These are phyloP conservation scores for Dryas octopetala DNA, from an alignment of 306 rosid genomes.

Conservation along the genomic window DNA sequence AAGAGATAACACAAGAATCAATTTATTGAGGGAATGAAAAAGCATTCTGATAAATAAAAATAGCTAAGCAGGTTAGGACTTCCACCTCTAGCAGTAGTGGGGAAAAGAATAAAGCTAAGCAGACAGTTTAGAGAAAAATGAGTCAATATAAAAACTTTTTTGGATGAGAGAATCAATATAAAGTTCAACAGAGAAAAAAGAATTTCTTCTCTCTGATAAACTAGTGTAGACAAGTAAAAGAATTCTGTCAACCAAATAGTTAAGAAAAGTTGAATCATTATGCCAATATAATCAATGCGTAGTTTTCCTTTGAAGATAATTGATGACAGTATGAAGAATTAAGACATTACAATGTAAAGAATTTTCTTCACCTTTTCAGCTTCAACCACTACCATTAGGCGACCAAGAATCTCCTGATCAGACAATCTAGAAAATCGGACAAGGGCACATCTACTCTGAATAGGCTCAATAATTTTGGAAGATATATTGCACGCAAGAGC, in stretches of 20 bases:
- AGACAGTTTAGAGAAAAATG: neutral
- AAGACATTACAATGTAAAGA: neutral
- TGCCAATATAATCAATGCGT: neutral
- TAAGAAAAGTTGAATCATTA: neutral
- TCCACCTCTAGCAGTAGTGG: neutral
- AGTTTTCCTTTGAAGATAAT: neutral
- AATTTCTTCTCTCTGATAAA: neutral
- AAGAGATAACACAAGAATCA: neutral
- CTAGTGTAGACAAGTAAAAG: neutral
- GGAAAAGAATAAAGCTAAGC: neutral
- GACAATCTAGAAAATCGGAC: slow-evolving; percentile 83
- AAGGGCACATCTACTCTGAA: slow-evolving; percentile 97
- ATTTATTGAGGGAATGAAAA: neutral
- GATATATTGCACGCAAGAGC: slow-evolving; percentile 97
- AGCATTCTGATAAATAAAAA: neutral
- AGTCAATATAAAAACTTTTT: too few species aligned
- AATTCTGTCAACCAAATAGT: slow-evolving; percentile 2
- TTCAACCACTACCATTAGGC: slow-evolving; percentile 81
- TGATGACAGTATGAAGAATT: neutral
- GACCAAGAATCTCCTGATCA: slow-evolving; percentile 88
- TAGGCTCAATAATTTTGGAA: slow-evolving; percentile 89
- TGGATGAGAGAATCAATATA: too few species aligned
- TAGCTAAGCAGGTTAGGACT: neutral
- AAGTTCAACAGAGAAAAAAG: neutral
- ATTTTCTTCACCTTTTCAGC: slow-evolving; percentile 69